phyloP scores from a whole-genome alignment of 139 green algal species.

The Closterium sp. region DNA sequence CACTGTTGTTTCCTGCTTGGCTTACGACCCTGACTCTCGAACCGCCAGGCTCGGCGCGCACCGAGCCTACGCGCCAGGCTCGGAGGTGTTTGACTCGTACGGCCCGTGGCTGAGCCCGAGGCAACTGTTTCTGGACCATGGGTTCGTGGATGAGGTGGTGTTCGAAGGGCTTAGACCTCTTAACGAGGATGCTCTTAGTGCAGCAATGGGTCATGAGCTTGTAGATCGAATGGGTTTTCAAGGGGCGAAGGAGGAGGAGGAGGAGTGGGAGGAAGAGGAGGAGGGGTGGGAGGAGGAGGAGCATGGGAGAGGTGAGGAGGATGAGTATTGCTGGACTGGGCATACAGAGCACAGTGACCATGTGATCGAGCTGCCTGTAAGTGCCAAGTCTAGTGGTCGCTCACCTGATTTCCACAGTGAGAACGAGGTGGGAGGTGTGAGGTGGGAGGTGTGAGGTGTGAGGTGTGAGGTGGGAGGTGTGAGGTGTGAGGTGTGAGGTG shows the following conservation, averaged over 20 bases:
- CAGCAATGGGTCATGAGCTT: not conserved
- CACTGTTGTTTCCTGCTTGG: not conserved
- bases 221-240: not conserved
- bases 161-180: not conserved
- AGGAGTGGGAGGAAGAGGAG: not conserved
- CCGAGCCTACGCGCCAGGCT: slow-evolving; percentile 16
- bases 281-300: not conserved
- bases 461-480: no score
- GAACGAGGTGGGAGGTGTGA: no score
- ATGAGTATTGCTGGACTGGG: not conserved
- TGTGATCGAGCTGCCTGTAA: not conserved
- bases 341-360: not conserved
- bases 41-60: slow-evolving; percentile 25
- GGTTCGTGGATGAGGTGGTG: slow-evolving; percentile 30
- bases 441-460: no score
- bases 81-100: slow-evolving; percentile 48
- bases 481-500: no score
- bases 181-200: not conserved
- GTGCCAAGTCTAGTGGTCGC: no score
- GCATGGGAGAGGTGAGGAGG: not conserved
- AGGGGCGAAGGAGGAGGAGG: not conserved
- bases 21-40: not conserved
- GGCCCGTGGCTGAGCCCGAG: slow-evolving; percentile 11
- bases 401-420: no score
- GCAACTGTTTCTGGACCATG: slow-evolving; percentile 40